phyloP scores from a whole-genome alignment of 805 yeast species.

The Kazachstania psychrophila region DNA sequence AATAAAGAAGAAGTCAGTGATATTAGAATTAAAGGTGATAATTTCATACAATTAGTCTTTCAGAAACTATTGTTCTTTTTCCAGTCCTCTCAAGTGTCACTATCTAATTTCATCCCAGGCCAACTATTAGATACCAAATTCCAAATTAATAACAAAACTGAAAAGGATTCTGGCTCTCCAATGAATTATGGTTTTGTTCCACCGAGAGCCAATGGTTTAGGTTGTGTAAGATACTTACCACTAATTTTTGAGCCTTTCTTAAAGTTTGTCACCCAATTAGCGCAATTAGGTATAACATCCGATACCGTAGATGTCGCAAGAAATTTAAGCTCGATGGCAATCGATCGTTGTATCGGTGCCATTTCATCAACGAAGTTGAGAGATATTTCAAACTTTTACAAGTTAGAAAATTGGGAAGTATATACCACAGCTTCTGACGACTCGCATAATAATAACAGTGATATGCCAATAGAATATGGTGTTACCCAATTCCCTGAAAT shows the following conservation, averaged over 20 bases:
- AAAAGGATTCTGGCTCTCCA: slow-evolving; percentile 24
- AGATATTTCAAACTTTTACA: slow-evolving; percentile 37
- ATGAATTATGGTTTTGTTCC: slow-evolving; percentile 49
- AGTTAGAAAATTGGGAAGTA: slow-evolving; percentile 34
- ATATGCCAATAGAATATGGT: slow-evolving; percentile 19
- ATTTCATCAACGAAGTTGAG: slow-evolving; percentile 43
- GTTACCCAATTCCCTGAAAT: slow-evolving; percentile 33
- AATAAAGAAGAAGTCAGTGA: slow-evolving; percentile 36
- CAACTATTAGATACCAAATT: not conserved
- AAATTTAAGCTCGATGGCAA: slow-evolving; percentile 29
- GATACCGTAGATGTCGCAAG: slow-evolving; percentile 32
- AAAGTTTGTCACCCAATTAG: slow-evolving; percentile 35
- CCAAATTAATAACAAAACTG: not conserved
- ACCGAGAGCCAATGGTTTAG: slow-evolving; percentile 52
- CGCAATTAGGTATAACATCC: slow-evolving; percentile 36
- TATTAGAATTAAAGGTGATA: slow-evolving; percentile 34
- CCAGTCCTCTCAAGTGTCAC: slow-evolving; percentile 26
- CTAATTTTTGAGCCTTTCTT: slow-evolving; percentile 37
- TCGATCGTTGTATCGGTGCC: slow-evolving; percentile 38
- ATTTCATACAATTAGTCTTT: slow-evolving; percentile 31
- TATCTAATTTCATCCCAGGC: not conserved
- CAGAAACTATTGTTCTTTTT: slow-evolving; percentile 27
- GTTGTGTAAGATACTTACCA: slow-evolving; percentile 46
- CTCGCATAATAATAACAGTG: not conserved
- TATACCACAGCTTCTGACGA: slow-evolving; percentile 18